Percentiles rank a stretch among this genome's conserved stretches.
These are phyloP conservation scores for Penicillium sp. DNA, from an alignment of 2,329 filamentous ascomycete genomes.

Conservation along the genomic window DNA sequence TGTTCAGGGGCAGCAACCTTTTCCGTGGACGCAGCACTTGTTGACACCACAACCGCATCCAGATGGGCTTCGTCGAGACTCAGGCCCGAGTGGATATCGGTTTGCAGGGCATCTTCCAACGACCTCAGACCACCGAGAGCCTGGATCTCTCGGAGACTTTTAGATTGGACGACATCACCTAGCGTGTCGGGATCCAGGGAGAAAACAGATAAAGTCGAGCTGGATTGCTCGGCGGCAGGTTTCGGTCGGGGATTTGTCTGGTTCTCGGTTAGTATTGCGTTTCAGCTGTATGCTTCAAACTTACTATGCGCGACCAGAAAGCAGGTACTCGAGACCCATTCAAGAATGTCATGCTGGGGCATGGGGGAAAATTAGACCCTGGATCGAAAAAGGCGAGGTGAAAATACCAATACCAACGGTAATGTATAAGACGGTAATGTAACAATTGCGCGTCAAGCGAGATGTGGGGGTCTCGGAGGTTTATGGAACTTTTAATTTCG, in stretches of 20 bases:
- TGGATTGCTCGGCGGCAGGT: neutral
- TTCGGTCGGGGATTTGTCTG: neutral
- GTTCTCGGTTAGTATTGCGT: neutral
- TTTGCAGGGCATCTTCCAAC: slow-evolving; percentile 65
- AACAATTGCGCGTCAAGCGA: neutral
- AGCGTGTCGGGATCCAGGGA: neutral
- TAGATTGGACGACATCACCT: slow-evolving; percentile 4
- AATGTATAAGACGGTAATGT: neutral
- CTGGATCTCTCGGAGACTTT: neutral
- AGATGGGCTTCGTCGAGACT: slow-evolving; percentile 65
- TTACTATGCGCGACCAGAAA: neutral
- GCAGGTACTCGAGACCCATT: neutral
- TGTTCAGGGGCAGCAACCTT: neutral
- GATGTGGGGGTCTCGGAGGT: neutral
- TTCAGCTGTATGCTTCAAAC: neutral
- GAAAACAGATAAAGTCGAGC: neutral
- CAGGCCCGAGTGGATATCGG: slow-evolving; percentile 60
- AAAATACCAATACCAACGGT: neutral
- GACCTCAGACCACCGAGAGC: slow-evolving; percentile 52
- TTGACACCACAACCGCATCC: slow-evolving; percentile 40
- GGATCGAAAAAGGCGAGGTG: neutral
- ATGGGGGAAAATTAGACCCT: neutral
- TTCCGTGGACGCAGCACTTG: neutral
- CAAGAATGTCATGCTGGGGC: neutral
- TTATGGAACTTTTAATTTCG: neutral